These are phyloP conservation scores for Penicillium sp. DNA, from an alignment of 2,329 filamentous ascomycete species.

Conservation along the genomic window DNA sequence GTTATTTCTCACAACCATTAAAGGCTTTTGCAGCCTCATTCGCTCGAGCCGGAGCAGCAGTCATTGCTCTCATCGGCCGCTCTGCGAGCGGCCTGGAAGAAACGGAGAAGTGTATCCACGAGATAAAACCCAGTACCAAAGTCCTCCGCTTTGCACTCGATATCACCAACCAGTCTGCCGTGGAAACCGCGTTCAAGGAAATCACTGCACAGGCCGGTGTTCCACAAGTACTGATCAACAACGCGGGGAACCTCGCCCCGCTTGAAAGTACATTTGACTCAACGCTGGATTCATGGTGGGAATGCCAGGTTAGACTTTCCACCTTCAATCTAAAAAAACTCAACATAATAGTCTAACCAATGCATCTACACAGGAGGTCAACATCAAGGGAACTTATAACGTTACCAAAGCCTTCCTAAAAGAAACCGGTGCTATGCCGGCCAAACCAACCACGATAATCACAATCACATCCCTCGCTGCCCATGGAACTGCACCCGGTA, in stretches of 20 bases:
- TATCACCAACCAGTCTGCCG: constrained; percentile 24
- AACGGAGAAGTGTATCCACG: constrained; percentile 24
- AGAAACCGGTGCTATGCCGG: constrained; percentile 13
- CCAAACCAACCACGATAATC: constrained; percentile 26
- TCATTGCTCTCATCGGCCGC: constrained; percentile 23
- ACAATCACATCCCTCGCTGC: constrained; percentile 27
- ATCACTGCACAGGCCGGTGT: constrained; percentile 15
- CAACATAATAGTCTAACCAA: background rate
- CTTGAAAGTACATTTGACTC: constrained; percentile 17
- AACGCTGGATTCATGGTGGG: constrained; percentile 18
- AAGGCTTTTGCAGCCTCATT: constrained; percentile 37
- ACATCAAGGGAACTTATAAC: constrained; percentile 35
- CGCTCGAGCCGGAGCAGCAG: constrained; percentile 36
- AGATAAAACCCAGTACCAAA: constrained; percentile 31
- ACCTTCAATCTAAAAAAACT: background rate
- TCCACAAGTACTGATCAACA: constrained; percentile 29
- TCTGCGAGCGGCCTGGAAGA: constrained; percentile 25
- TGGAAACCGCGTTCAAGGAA: constrained; percentile 15
- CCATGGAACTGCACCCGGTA: constrained; percentile 15
- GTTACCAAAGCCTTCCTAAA: constrained; percentile 34
- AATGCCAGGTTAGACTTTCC: constrained; percentile 9
- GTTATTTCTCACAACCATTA: background rate
- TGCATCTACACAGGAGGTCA: constrained; percentile 28
- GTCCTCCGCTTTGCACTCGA: constrained; percentile 33
- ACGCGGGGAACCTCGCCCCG: constrained; percentile 17